Conservation (phyloP, 2,329 filamentous ascomycete species). For the Colletotrichum cuscutae region DNA sequence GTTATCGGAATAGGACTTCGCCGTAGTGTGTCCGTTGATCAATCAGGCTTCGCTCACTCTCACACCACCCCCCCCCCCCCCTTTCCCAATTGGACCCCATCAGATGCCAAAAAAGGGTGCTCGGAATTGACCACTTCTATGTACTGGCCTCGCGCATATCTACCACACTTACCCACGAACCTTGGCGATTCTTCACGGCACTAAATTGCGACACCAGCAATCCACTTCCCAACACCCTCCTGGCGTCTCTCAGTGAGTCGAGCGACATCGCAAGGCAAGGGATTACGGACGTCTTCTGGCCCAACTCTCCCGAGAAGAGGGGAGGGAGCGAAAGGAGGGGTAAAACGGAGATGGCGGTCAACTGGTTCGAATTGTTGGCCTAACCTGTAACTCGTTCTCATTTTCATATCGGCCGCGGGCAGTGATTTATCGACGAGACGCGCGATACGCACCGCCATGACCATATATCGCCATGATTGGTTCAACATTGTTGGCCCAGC, state of each 20-base stretch:
- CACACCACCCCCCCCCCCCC: background rate
- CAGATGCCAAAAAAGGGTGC: background rate
- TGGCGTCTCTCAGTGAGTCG: background rate
- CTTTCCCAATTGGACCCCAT: background rate
- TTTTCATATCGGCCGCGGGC: background rate
- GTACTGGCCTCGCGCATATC: background rate
- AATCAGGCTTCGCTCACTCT: background rate
- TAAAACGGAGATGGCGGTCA: constrained; percentile 15
- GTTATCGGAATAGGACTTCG: background rate
- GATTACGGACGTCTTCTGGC: background rate
- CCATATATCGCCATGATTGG: background rate
- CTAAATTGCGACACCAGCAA: background rate
- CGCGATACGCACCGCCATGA: constrained; percentile 18
- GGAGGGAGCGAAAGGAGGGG: background rate
- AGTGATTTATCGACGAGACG: constrained; percentile 8
- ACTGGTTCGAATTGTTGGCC: background rate
- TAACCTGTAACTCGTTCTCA: background rate
- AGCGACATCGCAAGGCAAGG: background rate
- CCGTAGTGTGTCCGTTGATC: background rate
- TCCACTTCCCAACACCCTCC: background rate
- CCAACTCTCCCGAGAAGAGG: constrained; percentile 1
- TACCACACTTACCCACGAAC: background rate
- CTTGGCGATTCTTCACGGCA: background rate
- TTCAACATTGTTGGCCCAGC: background rate
- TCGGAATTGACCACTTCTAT: background rate